Conservation (phyloP, 202 grass and related monocot genomes). For the Schoenoplectus tabernaemontani region DNA sequence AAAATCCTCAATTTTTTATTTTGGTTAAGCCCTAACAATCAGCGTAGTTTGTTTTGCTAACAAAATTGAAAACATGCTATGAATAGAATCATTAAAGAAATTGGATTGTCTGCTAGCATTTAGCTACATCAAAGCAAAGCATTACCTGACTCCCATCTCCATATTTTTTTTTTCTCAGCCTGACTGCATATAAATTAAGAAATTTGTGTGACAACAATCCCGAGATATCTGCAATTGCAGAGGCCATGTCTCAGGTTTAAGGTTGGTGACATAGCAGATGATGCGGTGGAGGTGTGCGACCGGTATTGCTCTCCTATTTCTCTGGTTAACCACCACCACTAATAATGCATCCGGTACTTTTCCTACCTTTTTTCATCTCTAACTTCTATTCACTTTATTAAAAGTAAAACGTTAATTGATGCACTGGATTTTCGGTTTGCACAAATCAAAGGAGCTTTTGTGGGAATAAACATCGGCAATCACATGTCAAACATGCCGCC, state of each 20-base stretch:
- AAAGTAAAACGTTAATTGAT: too few species aligned
- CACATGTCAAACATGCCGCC: constrained; percentile 47
- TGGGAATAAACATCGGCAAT: constrained; percentile 79
- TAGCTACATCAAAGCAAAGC: too few species aligned
- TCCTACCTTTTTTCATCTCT: constrained; percentile 15
- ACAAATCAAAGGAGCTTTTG: constrained; percentile 70
- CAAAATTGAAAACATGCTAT: too few species aligned
- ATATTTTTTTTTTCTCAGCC: background rate
- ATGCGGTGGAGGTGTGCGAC: background rate
- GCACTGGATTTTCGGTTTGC: constrained; percentile 17
- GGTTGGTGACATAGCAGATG: background rate
- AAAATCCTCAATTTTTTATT: too few species aligned
- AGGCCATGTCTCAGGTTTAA: background rate
- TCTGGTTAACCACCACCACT: constrained; percentile 1
- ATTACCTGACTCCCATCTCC: too few species aligned
- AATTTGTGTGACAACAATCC: background rate
- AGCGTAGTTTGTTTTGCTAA: too few species aligned
- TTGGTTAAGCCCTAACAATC: too few species aligned
- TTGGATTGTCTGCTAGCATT: too few species aligned
- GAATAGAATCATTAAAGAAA: too few species aligned
- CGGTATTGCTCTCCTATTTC: constrained; percentile 13
- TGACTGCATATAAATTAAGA: background rate
- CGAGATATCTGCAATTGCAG: background rate
- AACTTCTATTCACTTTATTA: constrained; percentile 31
- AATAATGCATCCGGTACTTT: constrained; percentile 22